Evolutionary conservation across 352 stramenopile species (phyloP).

Genomic region (Phytopythium delawarense): DNA sequence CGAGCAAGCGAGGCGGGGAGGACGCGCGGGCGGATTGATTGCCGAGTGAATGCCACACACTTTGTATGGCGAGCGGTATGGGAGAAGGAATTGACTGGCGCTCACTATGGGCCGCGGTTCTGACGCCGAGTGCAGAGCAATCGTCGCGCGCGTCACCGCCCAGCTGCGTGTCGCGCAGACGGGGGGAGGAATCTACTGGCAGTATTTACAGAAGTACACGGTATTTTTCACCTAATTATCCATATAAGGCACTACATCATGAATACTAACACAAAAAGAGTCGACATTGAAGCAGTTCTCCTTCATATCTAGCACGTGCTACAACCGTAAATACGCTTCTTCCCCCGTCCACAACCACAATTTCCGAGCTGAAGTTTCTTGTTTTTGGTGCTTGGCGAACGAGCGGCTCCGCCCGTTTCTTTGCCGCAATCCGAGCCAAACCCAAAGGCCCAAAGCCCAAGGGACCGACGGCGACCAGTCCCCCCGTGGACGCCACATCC

Average conservation of each 20-base stretch:
- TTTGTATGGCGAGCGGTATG: neutral
- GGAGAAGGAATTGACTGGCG: neutral
- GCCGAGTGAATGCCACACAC: neutral
- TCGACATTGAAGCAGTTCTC: too few species aligned
- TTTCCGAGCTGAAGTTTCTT: neutral
- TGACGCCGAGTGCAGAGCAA: neutral
- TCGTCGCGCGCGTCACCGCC: neutral
- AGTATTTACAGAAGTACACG: neutral
- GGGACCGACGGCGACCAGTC: neutral
- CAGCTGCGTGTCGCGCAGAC: neutral
- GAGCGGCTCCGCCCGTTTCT: slow-evolving; percentile 13
- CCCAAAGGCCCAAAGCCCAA: neutral
- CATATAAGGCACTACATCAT: too few species aligned
- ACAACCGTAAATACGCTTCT: neutral
- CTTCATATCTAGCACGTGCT: neutral
- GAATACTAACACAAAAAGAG: too few species aligned
- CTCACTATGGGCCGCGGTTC: neutral
- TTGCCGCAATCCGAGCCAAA: slow-evolving; percentile 4
- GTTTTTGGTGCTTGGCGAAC: slow-evolving; percentile 25
- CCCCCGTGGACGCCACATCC: neutral
- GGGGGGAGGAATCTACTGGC: too few species aligned
- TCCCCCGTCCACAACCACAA: neutral
- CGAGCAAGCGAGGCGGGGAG: slow-evolving; percentile 2
- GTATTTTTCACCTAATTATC: too few species aligned
- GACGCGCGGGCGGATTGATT: neutral